phyloP scores from a whole-genome alignment of 2,329 filamentous ascomycete species.

The Aulographum hederae region DNA sequence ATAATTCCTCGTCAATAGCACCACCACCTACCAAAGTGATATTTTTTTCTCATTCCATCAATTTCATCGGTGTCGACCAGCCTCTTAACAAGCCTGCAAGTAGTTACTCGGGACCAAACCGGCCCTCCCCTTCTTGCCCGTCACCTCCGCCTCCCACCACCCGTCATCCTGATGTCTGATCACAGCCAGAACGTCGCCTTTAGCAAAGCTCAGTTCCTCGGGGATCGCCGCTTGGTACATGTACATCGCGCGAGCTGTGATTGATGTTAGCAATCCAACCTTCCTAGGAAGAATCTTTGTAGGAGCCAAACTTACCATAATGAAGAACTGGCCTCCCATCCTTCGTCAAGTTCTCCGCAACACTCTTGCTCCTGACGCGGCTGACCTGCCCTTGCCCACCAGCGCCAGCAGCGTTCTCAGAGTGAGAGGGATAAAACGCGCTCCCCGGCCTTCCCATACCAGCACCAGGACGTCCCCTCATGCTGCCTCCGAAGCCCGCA shows the following conservation, averaged over 20 bases:
- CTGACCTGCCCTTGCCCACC: slow-evolving; percentile 15
- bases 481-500: slow-evolving; percentile 21
- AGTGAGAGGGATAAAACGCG: slow-evolving; percentile 21
- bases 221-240: slow-evolving; percentile 88
- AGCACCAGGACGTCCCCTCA: slow-evolving; percentile 13
- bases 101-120: slow-evolving; percentile 48
- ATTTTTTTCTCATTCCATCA: too few relatives aligned
- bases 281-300: slow-evolving; percentile 8
- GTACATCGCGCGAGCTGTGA: slow-evolving; percentile 74
- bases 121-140: slow-evolving; percentile 37
- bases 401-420: too few relatives aligned
- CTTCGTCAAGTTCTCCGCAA: slow-evolving; percentile 72
- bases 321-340: slow-evolving; percentile 81
- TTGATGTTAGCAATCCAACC: neutral
- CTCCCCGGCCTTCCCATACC: slow-evolving; percentile 20
- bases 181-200: slow-evolving; percentile 81
- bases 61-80: neutral
- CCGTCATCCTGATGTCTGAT: slow-evolving; percentile 88
- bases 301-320: slow-evolving; percentile 68
- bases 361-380: slow-evolving; percentile 56
- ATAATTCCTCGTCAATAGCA: too few relatives aligned
- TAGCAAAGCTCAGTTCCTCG: slow-evolving; percentile 80
- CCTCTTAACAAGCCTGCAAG: slow-evolving; percentile 33
- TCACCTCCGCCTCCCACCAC: slow-evolving; percentile 97
- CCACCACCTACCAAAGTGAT: too few relatives aligned